Percentiles rank a stretch among this genome's conserved stretches.
These are phyloP conservation scores for Pulveroboletus sp. DNA, from an alignment of 768 basidiomycete species.

Conservation along the genomic window DNA sequence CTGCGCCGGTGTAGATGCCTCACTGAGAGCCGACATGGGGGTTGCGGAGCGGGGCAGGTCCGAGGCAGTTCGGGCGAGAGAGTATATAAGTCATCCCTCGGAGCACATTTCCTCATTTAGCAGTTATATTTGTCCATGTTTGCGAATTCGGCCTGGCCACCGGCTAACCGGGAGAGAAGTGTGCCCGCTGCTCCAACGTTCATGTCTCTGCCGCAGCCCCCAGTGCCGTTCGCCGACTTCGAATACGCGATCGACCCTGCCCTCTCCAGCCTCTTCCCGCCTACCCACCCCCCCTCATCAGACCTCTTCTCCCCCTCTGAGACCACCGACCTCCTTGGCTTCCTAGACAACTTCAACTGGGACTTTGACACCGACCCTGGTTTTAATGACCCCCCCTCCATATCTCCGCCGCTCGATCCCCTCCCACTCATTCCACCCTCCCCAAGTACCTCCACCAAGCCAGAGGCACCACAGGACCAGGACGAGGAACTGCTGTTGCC, in stretches of 20 bases:
- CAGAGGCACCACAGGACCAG: conserved; percentile 3
- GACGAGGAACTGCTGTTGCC: conserved; percentile 4
- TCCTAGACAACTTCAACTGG: conserved; percentile 78
- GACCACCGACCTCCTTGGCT: conserved; percentile 73
- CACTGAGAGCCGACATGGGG: conserved; percentile 73
- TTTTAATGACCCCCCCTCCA: conserved; percentile 7
- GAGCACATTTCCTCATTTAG: conserved; percentile 26
- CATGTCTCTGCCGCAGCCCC: conserved; percentile 38
- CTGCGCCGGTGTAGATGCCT: conserved; percentile 66
- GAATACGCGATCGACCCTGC: conserved; percentile 68
- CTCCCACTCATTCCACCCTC: conserved; percentile 1
- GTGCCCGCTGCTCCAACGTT: no score
- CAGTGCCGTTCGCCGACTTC: conserved; percentile 63
- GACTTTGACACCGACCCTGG: conserved; percentile 47
- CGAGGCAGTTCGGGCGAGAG: conserved; percentile 26
- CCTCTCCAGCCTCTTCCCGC: conserved; percentile 51
- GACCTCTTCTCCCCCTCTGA: conserved; percentile 78
- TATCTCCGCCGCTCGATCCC: not conserved
- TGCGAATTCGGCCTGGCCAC: conserved; percentile 20
- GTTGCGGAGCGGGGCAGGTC: conserved; percentile 39
- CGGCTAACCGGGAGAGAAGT: no score
- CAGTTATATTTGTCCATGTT: conserved; percentile 26
- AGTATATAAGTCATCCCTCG: conserved; percentile 28
- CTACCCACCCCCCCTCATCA: conserved; percentile 65
- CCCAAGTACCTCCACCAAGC: conserved; percentile 6